Base-by-base conservation (phyloP, 2,329 filamentous ascomycete species). In the Rachicladosporium sp. region DNA sequence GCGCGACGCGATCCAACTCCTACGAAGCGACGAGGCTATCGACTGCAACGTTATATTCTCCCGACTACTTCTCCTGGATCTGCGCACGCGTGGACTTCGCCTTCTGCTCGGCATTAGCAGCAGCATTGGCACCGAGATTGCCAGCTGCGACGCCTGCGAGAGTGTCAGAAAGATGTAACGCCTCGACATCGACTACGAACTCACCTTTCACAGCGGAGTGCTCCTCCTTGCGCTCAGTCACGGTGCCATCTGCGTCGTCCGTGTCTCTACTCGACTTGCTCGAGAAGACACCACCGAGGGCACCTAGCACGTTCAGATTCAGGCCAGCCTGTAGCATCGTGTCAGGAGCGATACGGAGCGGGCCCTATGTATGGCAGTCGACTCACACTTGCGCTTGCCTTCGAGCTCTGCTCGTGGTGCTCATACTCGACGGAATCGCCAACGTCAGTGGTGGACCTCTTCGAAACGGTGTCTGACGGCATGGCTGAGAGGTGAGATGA, bases 221-320 rank as follows among this genome's bases (percentile, higher is more conserved):
- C 36, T 59, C 50, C 35, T 60, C 50, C 15, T 46, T 46, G 19
- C 52, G 43, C 45, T 59, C 56, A 21, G 52, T 40, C 33, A 50
- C 50, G 42, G 51, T 56, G 7, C 55, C 56, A 38, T 58, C 56
- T 7, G 23, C 23, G 11, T 49, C 45, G 11, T 40, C 40, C 12
- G 46, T 51, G 38, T 54, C 47, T 42, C 57, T 58, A 38, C 48
- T 53, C 10, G 49, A 52, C 45, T 57, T 59, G 41, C 53, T 45
- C 3, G 50, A 53, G 45, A 61, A 60, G 10, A 51, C 51, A 30
- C 58, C 58, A 19, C 52, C 46, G 30, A 61, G 31, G 5, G 57
- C 58, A 34, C 53, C 58, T 42, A 59, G 58, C 40, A 61, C 44
- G 46, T 61, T 60, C 11, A 61, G 48, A 35, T 61, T 61, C 13